Conservation (phyloP, 1,284 basidiomycete genomes). For the Moesziomyces parantarcticus region DNA sequence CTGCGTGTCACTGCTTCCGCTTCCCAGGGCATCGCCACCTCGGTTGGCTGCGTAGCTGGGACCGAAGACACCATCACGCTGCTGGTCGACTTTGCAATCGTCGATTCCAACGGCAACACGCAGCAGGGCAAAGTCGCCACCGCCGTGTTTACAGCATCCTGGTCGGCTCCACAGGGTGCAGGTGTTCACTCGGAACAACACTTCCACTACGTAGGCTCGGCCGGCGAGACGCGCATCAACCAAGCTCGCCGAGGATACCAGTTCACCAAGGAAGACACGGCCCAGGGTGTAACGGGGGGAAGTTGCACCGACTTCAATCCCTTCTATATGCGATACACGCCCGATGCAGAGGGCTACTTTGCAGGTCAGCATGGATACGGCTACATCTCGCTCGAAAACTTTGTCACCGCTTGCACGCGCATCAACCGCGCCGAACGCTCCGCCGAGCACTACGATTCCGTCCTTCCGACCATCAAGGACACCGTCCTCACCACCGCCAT, state of each 20-base stretch:
- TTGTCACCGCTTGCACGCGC: slow-evolving; percentile 73
- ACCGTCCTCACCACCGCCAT: slow-evolving; percentile 91
- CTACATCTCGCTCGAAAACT: slow-evolving; percentile 90
- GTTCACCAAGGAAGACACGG: slow-evolving; percentile 82
- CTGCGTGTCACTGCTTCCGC: slow-evolving; percentile 87
- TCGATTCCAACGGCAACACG: slow-evolving; percentile 74
- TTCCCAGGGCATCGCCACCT: slow-evolving; percentile 87
- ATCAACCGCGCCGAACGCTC: slow-evolving; percentile 79
- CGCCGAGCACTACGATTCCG: slow-evolving; percentile 78
- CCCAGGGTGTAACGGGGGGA: slow-evolving; percentile 75
- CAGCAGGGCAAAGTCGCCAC: slow-evolving; percentile 72
- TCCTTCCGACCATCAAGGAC: slow-evolving; percentile 87
- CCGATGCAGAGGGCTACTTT: slow-evolving; percentile 88
- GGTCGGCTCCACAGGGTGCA: slow-evolving; percentile 70
- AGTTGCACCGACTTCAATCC: slow-evolving; percentile 76
- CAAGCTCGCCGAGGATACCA: slow-evolving; percentile 93
- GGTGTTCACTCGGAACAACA: slow-evolving; percentile 83
- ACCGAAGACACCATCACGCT: slow-evolving; percentile 96
- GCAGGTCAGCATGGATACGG: slow-evolving; percentile 90
- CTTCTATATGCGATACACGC: slow-evolving; percentile 95
- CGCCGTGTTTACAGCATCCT: slow-evolving; percentile 83
- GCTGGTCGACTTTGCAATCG: slow-evolving; percentile 88
- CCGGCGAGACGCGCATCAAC: slow-evolving; percentile 90
- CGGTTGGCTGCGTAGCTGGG: slow-evolving; percentile 82
- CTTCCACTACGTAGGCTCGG: slow-evolving; percentile 73